Evolutionary conservation across 139 green algal genomes (phyloP).

Genomic region (Tetraselmis chui): DNA sequence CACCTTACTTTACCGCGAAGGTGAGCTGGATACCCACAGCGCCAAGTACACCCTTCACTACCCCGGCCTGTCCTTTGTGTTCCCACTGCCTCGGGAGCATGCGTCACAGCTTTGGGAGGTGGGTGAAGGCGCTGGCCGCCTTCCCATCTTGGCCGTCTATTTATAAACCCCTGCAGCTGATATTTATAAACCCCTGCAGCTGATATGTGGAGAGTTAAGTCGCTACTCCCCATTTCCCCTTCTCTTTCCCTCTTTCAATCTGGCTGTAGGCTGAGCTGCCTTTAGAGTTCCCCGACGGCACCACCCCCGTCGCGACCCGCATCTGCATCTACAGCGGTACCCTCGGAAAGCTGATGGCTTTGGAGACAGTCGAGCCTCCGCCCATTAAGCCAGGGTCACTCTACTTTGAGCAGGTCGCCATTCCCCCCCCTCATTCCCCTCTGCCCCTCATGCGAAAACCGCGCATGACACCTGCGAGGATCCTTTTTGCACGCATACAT

Average conservation of each 20-base stretch:
- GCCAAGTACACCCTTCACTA: constrained; percentile 35
- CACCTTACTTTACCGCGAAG: no score
- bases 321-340: constrained; percentile 30
- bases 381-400: constrained; percentile 6
- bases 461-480: no score
- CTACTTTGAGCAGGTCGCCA: constrained; percentile 30
- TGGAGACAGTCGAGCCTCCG: constrained; percentile 16
- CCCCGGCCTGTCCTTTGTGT: constrained; percentile 32
- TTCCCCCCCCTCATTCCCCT: no score
- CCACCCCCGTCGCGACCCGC: constrained; percentile 27
- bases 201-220: no score
- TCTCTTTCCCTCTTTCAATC: no score
- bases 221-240: no score
- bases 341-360: constrained; percentile 2
- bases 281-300: constrained; percentile 26
- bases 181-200: no score
- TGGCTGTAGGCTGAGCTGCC: constrained; percentile 9
- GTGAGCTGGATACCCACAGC: background rate
- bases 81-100: constrained; percentile 20
- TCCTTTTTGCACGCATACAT: no score
- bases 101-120: background rate
- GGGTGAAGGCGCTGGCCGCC: background rate
- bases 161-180: no score
- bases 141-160: no score
- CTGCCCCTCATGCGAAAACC: no score